Evolutionary conservation across 768 basidiomycete species (phyloP), one percentile per base, ranked within the genome.

Genomic region (Multifurca ochricompacta): DNA sequence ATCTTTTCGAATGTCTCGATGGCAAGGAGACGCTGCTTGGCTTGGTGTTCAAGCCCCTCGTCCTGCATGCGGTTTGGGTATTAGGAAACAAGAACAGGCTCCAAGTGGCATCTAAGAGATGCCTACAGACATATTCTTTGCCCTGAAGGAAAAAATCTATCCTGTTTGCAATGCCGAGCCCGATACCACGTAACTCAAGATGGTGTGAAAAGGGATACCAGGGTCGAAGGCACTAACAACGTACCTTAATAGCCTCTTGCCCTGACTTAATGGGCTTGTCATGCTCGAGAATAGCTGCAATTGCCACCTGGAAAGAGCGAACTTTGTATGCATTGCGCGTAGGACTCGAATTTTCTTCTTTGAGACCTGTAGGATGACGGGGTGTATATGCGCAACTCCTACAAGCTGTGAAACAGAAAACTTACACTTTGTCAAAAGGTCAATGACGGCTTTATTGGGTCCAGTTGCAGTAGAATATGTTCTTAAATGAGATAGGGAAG

Each of bases 351-450:
- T 59, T 30, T 31, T 63, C 62, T 16, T 62, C 57, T 41, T 51
- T 36, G 16, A 62, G 18, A 51, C 42, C 62, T 63, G 51, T 25
- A 32, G n/a, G 14, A 27, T 6, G 23, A 42, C 46, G 25, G 40
- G 51, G 39, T 18, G 19, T 14, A n/a, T n/a, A n/a, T n/a, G n/a
- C n/a, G n/a, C n/a, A n/a, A n/a, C n/a, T n/a, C n/a, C n/a, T n/a
- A n/a, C n/a, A n/a, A n/a, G n/a, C n/a, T n/a, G n/a, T n/a, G n/a
- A n/a, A n/a, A n/a, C n/a, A n/a, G n/a, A n/a, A n/a, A n/a, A 66
- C 70, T 47, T 60, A 78, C 80, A 71, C 63, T 65, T 68, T 40
- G 68, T 64, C 54, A 82, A 62, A 63, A 74, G 65, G 35, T 73
- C 67, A 23, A 75, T 60, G 28, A 76, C 62, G 16, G 67, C 66